phyloP scores from a whole-genome alignment of 768 basidiomycete species.

The Dioszegia hungarica region DNA sequence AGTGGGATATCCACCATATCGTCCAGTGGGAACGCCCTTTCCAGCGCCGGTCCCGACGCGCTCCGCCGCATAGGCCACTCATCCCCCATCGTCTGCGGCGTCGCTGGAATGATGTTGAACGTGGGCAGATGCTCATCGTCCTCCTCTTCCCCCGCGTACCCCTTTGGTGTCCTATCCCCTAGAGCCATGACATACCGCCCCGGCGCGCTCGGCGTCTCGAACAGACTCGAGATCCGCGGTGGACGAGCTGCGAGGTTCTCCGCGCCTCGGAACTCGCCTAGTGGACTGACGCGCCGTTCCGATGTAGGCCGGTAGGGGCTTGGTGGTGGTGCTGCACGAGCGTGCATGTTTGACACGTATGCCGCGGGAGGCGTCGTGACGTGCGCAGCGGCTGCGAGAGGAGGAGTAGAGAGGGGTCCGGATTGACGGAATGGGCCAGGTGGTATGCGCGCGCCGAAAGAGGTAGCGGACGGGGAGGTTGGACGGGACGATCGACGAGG shows the following conservation, averaged over 20 bases:
- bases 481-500: conserved; percentile 22
- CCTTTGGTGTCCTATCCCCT: not conserved
- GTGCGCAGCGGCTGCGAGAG: conserved; percentile 20
- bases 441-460: conserved; percentile 30
- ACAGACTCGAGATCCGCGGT: conserved; percentile 17
- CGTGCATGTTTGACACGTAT: conserved; percentile 29
- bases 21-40: conserved; percentile 1
- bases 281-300: conserved; percentile 7
- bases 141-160: not conserved
- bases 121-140: conserved; percentile 26
- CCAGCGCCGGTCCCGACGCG: conserved; percentile 2
- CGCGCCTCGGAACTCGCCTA: not conserved
- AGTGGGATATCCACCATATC: conserved; percentile 25
- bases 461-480: conserved; percentile 29
- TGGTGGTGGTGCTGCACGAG: conserved; percentile 30
- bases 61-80: conserved; percentile 13
- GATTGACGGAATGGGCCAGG: not conserved
- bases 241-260: conserved; percentile 11
- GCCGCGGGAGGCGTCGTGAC: conserved; percentile 41
- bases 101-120: conserved; percentile 44
- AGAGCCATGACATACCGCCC: not conserved
- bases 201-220: conserved; percentile 4
- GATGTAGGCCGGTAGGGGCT: conserved; percentile 40
- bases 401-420: conserved; percentile 15
- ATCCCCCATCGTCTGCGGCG: conserved; percentile 31